Evolutionary conservation across 2,329 filamentous ascomycete genomes (phyloP).

Genomic region (Ascochyta pisi): DNA sequence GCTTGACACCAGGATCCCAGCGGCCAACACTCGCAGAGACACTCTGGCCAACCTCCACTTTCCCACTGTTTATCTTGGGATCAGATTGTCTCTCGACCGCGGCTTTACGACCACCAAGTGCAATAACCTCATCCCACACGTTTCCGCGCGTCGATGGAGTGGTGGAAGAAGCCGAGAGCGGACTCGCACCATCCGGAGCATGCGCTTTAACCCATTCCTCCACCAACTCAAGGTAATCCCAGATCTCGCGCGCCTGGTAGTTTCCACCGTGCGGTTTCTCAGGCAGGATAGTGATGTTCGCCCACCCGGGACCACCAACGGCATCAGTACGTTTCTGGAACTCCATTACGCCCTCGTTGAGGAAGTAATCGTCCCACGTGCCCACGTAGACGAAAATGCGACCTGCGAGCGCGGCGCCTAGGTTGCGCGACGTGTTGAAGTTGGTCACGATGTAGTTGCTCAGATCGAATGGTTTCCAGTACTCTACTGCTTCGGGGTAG

Average conservation of each 20-base stretch:
- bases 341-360: slow-evolving; percentile 47
- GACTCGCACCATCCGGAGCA: slow-evolving; percentile 38
- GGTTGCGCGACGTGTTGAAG: slow-evolving; percentile 41
- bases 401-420: slow-evolving; percentile 40
- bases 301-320: slow-evolving; percentile 44
- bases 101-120: slow-evolving; percentile 41
- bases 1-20: slow-evolving; percentile 48
- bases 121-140: slow-evolving; percentile 44
- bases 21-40: slow-evolving; percentile 35
- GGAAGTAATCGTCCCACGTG: slow-evolving; percentile 44
- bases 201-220: slow-evolving; percentile 42
- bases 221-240: slow-evolving; percentile 46
- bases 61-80: slow-evolving; percentile 26
- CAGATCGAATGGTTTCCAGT: slow-evolving; percentile 49
- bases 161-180: slow-evolving; percentile 31
- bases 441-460: slow-evolving; percentile 43
- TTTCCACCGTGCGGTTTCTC: slow-evolving; percentile 43
- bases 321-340: slow-evolving; percentile 46
- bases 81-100: slow-evolving; percentile 42
- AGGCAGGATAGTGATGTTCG: slow-evolving; percentile 46
- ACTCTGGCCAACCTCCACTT: slow-evolving; percentile 6
- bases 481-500: slow-evolving; percentile 45
- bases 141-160: slow-evolving; percentile 38
- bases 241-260: slow-evolving; percentile 41
- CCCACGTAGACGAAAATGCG: slow-evolving; percentile 49